Conservation (phyloP, 805 yeast genomes). For the Ogataea henricii region DNA sequence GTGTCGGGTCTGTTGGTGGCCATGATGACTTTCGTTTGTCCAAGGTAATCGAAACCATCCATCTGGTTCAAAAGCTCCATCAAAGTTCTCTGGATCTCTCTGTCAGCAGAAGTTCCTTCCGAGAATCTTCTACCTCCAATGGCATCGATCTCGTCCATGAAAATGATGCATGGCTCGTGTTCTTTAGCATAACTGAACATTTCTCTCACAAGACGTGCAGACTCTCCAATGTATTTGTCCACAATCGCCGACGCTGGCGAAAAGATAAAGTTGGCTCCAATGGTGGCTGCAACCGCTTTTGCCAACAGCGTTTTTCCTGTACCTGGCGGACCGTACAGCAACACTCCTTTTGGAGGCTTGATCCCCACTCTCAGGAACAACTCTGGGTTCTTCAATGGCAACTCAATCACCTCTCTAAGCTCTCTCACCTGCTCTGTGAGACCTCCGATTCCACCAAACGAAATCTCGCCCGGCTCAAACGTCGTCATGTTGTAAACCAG, state of each 20-base stretch:
- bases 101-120: slow-evolving; percentile 98
- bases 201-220: slow-evolving; percentile 94
- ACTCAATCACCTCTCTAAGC: slow-evolving; percentile 94
- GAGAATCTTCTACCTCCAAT: slow-evolving; percentile 97
- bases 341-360: slow-evolving; percentile 97
- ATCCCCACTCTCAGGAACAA: slow-evolving; percentile 94
- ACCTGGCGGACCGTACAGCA: slow-evolving; percentile 97
- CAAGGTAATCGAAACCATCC: slow-evolving; percentile 97
- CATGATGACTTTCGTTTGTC: slow-evolving; percentile 97
- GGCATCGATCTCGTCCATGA: slow-evolving; percentile 98
- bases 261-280: slow-evolving; percentile 96
- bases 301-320: slow-evolving; percentile 96
- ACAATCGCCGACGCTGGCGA: slow-evolving; percentile 99
- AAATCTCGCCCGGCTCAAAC: slow-evolving; percentile 95
- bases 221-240: slow-evolving; percentile 96
- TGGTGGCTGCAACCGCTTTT: slow-evolving; percentile 97
- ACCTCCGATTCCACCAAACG: slow-evolving; percentile 96
- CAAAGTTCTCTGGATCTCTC: slow-evolving; percentile 96
- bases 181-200: slow-evolving; percentile 98
- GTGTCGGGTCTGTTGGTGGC: slow-evolving; percentile 99
- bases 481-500: slow-evolving; percentile 97
- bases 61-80: slow-evolving; percentile 97
- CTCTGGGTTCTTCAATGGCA: slow-evolving; percentile 96
- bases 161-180: slow-evolving; percentile 96
- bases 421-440: slow-evolving; percentile 93